Base-by-base conservation (phyloP, 208 protist genomes). In the Novymonas esmeraldas region DNA sequence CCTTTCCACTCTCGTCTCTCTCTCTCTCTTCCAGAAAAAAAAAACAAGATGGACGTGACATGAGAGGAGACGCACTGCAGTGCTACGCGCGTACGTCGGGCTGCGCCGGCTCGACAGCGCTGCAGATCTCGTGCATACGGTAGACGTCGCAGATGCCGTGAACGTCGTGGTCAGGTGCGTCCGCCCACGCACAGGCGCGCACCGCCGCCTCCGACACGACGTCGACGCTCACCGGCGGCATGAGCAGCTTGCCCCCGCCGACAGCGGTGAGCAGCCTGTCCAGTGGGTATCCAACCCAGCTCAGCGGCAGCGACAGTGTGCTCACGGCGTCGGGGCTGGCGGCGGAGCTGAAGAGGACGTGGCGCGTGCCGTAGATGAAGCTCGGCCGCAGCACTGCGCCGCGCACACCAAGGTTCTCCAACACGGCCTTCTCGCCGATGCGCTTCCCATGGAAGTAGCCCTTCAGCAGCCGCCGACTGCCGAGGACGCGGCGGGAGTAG, bases 371-470 rank as follows among this genome's bases (percentile, higher is more conserved):
- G 62, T 94, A 90, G 50, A 95, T 89, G 41, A 93, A 83, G 14
- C 85, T 79, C 5, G 90, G 90, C 3, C 86, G 83, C 50, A 95
- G 72, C 34, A 95, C 82, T 1, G 84, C 78, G 0, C 75, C 84
- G 2, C 75, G 64, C 3, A 50, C 56, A 1, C 74, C 79, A 6
- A 93, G 55, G 61, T 94, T 89, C 22, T 90, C 76, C 59, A 89
- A 52, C 52, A 93, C 76, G 13, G 85, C 84, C 57, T 70, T 57
- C 79, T 95, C 87, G 20, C 82, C 90, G 24, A 81, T 82, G 38
- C 64, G 69, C 73, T 94, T 95, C 20, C 90, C 90, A 49, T 91
- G 74, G 55, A 90, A 95, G 74, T 95, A 95, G 0, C 90, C 90
- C 59, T 90, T 90, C 52, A 94, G 66, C 0, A 86, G n/a, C 22